Evolutionary conservation across 2,329 filamentous ascomycete genomes (phyloP).

Genomic region (Fusarium heterosporum): DNA sequence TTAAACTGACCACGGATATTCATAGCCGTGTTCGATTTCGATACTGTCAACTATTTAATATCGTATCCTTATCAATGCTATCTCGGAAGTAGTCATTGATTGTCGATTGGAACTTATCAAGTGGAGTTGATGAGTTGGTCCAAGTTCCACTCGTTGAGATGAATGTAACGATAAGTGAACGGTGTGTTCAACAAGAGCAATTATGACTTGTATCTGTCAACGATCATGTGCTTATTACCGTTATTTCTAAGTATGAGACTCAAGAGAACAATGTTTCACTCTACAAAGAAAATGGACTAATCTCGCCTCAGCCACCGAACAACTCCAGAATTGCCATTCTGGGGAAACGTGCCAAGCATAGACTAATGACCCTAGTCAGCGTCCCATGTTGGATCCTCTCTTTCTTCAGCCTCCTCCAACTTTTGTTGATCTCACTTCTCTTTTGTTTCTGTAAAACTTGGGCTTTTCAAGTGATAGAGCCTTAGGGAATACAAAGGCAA

Average conservation of each 20-base stretch:
- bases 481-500: conserved; percentile 4
- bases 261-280: background rate
- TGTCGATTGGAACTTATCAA: too few species aligned
- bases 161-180: conserved; percentile 6
- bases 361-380: conserved; percentile 26
- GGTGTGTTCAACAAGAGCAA: background rate
- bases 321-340: conserved; percentile 24
- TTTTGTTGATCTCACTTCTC: conserved; percentile 21
- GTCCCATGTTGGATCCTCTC: conserved; percentile 23
- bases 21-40: background rate
- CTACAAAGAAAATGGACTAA: background rate
- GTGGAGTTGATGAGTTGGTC: conserved; percentile 36
- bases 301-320: conserved; percentile 7
- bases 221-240: background rate
- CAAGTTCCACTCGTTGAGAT: conserved; percentile 20
- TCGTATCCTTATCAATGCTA: background rate
- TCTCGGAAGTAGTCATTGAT: background rate
- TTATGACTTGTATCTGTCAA: background rate
- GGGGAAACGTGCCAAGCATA: conserved; percentile 43
- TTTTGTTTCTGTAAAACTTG: background rate
- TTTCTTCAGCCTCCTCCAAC: conserved; percentile 37
- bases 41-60: background rate
- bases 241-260: background rate
- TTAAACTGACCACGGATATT: conserved; percentile 10
- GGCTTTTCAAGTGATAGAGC: background rate